A percentile compares a stretch with the other conserved stretches of the same genome.
Evolutionary conservation across 148 eudicot genomes (phyloP).

Genomic region (Chenopodium quinoa): DNA sequence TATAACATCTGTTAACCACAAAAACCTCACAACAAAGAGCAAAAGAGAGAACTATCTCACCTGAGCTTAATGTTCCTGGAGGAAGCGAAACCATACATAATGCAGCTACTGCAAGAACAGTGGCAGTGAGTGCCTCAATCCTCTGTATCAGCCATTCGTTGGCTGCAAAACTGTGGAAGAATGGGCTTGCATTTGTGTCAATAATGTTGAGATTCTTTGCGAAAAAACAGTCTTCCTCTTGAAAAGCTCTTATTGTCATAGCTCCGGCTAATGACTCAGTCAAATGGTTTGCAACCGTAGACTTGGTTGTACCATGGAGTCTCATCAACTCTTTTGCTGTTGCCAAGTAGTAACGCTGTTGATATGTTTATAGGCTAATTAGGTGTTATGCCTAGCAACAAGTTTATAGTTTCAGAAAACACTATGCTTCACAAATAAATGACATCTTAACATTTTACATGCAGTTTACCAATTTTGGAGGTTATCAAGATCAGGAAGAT

Average conservation of each 20-base stretch:
- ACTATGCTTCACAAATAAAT: background rate
- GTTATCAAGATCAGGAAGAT: too few relatives aligned
- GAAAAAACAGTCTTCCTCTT: conserved; percentile 78
- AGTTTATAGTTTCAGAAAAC: background rate
- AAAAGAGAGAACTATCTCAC: conserved; percentile 28
- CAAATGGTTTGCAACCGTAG: conserved; percentile 80
- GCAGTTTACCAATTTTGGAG: too few relatives aligned
- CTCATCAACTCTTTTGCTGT: conserved; percentile 87
- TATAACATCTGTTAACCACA: background rate
- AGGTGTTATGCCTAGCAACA: background rate
- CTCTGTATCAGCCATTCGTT: conserved; percentile 90
- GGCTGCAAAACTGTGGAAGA: conserved; percentile 76
- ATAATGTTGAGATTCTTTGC: conserved; percentile 65
- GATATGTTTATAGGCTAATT: conserved; percentile 1
- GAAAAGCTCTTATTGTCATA: conserved; percentile 80
- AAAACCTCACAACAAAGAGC: background rate
- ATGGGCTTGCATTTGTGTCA: conserved; percentile 77
- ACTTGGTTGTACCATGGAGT: conserved; percentile 86
- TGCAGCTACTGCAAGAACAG: conserved; percentile 71
- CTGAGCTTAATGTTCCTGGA: conserved; percentile 71
- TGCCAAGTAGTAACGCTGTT: conserved; percentile 69
- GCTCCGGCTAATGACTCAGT: conserved; percentile 85
- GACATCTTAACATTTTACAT: background rate
- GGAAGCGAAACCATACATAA: conserved; percentile 93
- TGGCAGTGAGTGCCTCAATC: conserved; percentile 67